A percentile compares a stretch with the other conserved stretches of the same genome.
phyloP scores from a whole-genome alignment of 129 eudicot genomes.

The Centaurea solstitialis region DNA sequence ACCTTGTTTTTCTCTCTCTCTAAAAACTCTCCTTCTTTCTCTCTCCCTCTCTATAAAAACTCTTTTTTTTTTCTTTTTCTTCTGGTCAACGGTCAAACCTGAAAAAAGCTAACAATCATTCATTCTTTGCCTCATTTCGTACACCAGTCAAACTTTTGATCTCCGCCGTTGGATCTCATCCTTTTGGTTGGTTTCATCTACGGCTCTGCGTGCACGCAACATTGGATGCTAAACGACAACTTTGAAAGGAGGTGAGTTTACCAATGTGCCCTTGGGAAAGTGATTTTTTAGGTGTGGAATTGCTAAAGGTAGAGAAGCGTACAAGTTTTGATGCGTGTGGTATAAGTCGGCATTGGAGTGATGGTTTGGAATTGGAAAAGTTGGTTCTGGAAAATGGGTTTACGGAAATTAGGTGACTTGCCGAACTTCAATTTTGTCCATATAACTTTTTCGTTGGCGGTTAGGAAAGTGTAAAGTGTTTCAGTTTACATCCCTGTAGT shows the following conservation, averaged over 20 bases:
- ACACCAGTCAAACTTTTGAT: constrained; percentile 38
- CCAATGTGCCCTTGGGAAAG: neutral
- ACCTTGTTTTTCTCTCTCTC: constrained; percentile 9
- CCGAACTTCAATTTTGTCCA: constrained; percentile 27
- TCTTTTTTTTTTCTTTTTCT: constrained; percentile 22
- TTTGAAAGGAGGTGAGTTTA: neutral
- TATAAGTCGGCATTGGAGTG: neutral
- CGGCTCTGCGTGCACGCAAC: constrained; percentile 16
- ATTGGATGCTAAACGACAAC: constrained; percentile 31
- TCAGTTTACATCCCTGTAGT: neutral
- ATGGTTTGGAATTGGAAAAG: neutral
- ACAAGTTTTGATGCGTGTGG: neutral
- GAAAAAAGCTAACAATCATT: constrained; percentile 35
- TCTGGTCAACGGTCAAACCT: constrained; percentile 47
- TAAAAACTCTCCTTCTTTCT: constrained; percentile 1
- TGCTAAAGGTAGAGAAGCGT: neutral
- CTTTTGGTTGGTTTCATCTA: neutral
- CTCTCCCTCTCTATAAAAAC: neutral
- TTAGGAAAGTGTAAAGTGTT: neutral
- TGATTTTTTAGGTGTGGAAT: neutral
- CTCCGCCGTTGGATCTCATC: constrained; percentile 14
- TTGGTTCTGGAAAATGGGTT: neutral
- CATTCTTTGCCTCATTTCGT: constrained; percentile 39
- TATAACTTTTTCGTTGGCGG: constrained; percentile 31
- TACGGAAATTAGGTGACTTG: constrained; percentile 27